Evolutionary conservation across 1,284 basidiomycete genomes (phyloP), one percentile per base, ranked within the genome.

Genomic region (Wolfiporia cocos): DNA sequence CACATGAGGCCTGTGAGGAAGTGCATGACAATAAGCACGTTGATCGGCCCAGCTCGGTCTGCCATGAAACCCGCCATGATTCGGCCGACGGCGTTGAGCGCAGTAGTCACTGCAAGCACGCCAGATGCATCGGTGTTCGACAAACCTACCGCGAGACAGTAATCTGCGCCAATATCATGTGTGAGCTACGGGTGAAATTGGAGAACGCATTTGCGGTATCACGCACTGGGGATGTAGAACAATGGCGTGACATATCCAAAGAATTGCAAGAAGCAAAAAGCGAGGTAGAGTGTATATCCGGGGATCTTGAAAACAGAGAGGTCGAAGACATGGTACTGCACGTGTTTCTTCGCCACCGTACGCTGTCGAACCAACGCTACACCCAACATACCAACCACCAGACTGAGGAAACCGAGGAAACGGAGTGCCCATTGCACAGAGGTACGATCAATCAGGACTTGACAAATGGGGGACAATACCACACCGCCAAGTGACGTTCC

Each of bases 21-120:
- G 15, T 33, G 15, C 7, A 43, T 17, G 19, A 33, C 21, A 19
- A 42, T 42, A 10, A 42, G 41, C 3, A 42, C 41, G 19, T 42
- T 42, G 11, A 42, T 23, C 3, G 29, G 35, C 6, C 41, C 41
- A 12, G 20, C 35, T n/a, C 12, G n/a, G 29, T 42, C 41, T 10
- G 41, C 42, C 30, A 43, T 34, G 35, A 33, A 34, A 15, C 42
- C 42, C 10, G 36, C 35, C 12, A 38, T 26, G 36, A 38, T 34
- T n/a, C 35, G 42, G 18, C 36, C 36, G 7, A 33, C 12, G 7
- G 35, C 28, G 14, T 43, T 32, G 26, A 33, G 14, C 3, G 29
- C 35, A 3, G 42, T 43, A 4, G 42, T 30, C 29, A 43, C 35
- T 4, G 41, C 37, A 2, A 43, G 15, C 7, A 43, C 41, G 10